phyloP scores from a whole-genome alignment of 208 protist species.

The Ichthyophonus hoferi region DNA sequence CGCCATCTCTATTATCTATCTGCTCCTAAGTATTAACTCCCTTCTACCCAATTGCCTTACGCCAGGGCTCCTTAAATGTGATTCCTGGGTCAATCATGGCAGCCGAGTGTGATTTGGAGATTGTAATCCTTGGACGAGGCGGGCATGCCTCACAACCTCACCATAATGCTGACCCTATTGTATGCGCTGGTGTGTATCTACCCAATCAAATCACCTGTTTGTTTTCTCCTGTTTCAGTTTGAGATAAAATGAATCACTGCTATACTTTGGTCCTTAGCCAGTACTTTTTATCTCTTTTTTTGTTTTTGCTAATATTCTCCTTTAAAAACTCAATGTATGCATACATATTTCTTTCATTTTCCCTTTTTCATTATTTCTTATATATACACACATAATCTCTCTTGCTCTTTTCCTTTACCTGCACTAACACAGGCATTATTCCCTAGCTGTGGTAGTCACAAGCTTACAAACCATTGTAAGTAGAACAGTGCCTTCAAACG shows the following conservation, averaged over 20 bases:
- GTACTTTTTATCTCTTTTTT: too few species aligned
- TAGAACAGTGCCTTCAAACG: constrained; percentile 34
- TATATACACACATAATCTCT: not conserved
- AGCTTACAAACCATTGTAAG: constrained; percentile 43
- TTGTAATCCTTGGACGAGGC: constrained; percentile 40
- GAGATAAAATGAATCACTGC: too few species aligned
- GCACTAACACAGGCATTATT: not conserved
- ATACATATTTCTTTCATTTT: too few species aligned
- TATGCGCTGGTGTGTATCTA: not conserved
- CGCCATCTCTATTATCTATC: too few species aligned
- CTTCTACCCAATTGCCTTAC: too few species aligned
- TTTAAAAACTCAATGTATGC: too few species aligned
- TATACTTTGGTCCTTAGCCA: too few species aligned
- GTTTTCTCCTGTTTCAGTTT: not conserved
- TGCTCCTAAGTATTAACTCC: too few species aligned
- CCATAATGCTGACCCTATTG: not conserved
- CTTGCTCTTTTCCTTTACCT: not conserved
- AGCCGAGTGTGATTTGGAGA: constrained; percentile 40
- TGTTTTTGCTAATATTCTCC: too few species aligned
- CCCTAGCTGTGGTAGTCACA: not conserved
- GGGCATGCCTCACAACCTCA: constrained; percentile 52
- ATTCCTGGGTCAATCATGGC: constrained; percentile 48
- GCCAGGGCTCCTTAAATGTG: constrained; percentile 31
- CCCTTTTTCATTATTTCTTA: too few species aligned
- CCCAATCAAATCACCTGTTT: not conserved